These are phyloP conservation scores for Penicillium sp. DNA, from an alignment of 2,329 filamentous ascomycete species.

Conservation along the genomic window DNA sequence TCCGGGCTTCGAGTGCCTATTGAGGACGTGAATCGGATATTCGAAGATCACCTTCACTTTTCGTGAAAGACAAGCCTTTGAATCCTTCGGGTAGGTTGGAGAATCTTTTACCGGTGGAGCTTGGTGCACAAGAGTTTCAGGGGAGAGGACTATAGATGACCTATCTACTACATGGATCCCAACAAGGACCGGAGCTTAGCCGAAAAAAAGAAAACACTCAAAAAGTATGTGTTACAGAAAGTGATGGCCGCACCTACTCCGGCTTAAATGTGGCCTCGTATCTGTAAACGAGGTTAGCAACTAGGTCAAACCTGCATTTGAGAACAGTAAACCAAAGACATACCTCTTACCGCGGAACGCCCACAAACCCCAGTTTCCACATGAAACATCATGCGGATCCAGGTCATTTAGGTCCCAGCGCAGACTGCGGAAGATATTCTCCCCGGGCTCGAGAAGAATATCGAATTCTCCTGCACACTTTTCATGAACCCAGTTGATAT, in stretches of 20 bases:
- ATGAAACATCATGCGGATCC: slow-evolving; percentile 88
- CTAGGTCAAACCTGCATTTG: slow-evolving; percentile 3
- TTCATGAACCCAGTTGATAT: slow-evolving; percentile 83
- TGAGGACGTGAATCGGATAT: no score
- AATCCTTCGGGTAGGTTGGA: not conserved
- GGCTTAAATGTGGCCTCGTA: slow-evolving; percentile 39
- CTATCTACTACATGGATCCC: not conserved
- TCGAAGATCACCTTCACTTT: not conserved
- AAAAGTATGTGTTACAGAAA: slow-evolving; percentile 11
- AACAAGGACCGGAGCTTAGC: not conserved
- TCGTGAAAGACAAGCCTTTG: not conserved
- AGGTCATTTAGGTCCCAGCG: slow-evolving; percentile 96
- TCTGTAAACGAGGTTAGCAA: slow-evolving; percentile 16
- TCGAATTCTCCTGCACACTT: slow-evolving; percentile 88
- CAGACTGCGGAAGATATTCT: slow-evolving; percentile 89
- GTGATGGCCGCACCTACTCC: slow-evolving; percentile 4
- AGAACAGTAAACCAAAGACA: slow-evolving; percentile 37
- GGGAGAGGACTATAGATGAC: not conserved
- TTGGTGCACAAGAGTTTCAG: not conserved
- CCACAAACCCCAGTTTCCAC: slow-evolving; percentile 97
- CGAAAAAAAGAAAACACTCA: not conserved
- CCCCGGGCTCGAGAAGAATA: slow-evolving; percentile 81
- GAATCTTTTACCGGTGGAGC: not conserved
- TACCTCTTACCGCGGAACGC: slow-evolving; percentile 96
- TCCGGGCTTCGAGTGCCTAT: not conserved